Evolutionary conservation across 2,329 filamentous ascomycete species (phyloP).

Genomic region (Fusarium sp.): DNA sequence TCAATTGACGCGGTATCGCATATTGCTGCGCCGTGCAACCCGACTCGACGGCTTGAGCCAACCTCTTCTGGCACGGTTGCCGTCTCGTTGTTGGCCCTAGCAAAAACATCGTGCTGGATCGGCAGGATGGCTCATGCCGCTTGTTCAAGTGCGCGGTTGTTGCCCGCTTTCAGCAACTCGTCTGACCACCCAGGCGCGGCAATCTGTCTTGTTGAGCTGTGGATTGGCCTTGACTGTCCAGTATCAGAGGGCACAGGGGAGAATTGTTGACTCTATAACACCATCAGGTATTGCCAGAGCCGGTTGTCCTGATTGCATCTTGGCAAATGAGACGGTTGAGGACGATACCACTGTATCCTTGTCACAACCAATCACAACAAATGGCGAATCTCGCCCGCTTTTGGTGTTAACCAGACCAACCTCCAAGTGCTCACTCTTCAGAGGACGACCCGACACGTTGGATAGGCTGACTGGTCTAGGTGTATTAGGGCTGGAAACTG

Average conservation of each 20-base stretch:
- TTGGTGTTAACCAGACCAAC: conserved; percentile 2
- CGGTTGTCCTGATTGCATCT: background rate
- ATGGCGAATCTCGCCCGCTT: background rate
- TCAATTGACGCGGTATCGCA: conserved; percentile 34
- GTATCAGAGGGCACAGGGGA: background rate
- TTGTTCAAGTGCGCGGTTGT: conserved; percentile 30
- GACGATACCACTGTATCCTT: background rate
- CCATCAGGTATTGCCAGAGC: background rate
- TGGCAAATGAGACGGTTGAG: background rate
- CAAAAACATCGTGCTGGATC: conserved; percentile 26
- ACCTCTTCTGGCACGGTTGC: conserved; percentile 28
- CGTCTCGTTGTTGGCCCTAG: conserved; percentile 27
- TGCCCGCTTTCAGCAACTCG: conserved; percentile 26
- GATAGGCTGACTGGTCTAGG: conserved; percentile 9
- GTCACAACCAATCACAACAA: background rate
- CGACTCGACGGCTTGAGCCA: conserved; percentile 18
- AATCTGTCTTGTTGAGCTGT: conserved; percentile 5
- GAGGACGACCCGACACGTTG: conserved; percentile 2
- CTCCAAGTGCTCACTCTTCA: background rate
- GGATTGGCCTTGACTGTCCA: background rate
- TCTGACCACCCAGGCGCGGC: conserved; percentile 23
- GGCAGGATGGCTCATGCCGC: conserved; percentile 19
- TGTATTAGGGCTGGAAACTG: conserved; percentile 1
- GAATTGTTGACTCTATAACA: background rate
- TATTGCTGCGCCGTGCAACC: conserved; percentile 22